A percentile compares a stretch with the other conserved stretches of the same genome.
Conservation (phyloP, 2,329 filamentous ascomycete species). For the Verticillium klebahnii region DNA sequence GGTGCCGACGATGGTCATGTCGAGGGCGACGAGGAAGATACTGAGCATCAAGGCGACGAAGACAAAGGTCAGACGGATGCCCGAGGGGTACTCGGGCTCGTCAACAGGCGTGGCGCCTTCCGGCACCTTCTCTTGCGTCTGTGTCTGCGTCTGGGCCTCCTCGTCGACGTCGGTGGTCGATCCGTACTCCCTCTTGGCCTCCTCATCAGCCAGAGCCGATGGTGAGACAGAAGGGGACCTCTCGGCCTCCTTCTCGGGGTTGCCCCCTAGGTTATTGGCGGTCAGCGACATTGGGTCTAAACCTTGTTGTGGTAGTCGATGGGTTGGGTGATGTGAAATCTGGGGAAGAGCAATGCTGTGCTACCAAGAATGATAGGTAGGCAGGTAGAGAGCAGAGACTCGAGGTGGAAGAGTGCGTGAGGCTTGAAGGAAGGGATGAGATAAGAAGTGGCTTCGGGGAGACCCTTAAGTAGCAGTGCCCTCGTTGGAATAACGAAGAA, state of each 20-base stretch:
- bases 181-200: constrained; percentile 7
- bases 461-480: background rate
- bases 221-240: constrained; percentile 8
- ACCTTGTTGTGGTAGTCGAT: background rate
- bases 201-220: constrained; percentile 5
- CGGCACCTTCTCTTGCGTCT: background rate
- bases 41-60: constrained; percentile 30
- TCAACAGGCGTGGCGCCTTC: background rate
- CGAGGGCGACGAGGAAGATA: constrained; percentile 36
- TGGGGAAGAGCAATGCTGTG: background rate
- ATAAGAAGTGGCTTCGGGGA: background rate
- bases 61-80: constrained; percentile 24
- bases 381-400: background rate
- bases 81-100: constrained; percentile 3
- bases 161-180: constrained; percentile 7
- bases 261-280: background rate
- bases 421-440: background rate
- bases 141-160: constrained; percentile 2
- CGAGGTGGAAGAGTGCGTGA: background rate
- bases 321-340: background rate
- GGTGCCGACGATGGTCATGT: constrained; percentile 36
- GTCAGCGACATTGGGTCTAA: background rate
- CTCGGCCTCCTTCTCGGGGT: constrained; percentile 4
- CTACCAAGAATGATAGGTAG: background rate
- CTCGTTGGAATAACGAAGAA: background rate